Evolutionary conservation across 139 green algal genomes (phyloP).

Genomic region (Raphidocelis subcapitata): DNA sequence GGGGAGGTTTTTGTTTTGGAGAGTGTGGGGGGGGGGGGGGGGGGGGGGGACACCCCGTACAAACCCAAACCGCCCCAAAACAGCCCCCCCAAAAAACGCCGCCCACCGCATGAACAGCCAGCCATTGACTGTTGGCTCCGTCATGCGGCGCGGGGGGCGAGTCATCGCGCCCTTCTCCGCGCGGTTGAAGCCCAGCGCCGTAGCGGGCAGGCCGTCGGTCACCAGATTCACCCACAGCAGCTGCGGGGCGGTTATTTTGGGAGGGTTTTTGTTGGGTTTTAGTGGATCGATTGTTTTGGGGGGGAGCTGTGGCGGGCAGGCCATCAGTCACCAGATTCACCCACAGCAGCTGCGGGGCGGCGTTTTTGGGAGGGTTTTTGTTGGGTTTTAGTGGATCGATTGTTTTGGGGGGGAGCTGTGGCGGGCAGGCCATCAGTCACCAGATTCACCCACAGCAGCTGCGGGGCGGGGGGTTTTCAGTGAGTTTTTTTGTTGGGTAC

Average conservation of each 20-base stretch:
- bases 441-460: conserved; percentile 97
- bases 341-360: conserved; percentile 86
- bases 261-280: conserved; percentile 46
- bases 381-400: not conserved
- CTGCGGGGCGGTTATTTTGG: conserved; percentile 58
- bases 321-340: conserved; percentile 98
- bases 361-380: conserved; percentile 57
- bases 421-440: conserved; percentile 96
- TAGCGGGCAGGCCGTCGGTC: conserved; percentile 94
- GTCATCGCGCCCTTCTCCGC: conserved; percentile 89
- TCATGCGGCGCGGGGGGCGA: conserved; percentile 36
- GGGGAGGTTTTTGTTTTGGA: not conserved
- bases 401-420: too few species aligned
- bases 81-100: not conserved
- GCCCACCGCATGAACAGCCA: conserved; percentile 84
- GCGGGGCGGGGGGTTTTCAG: conserved; percentile 47
- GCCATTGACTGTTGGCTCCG: conserved; percentile 85
- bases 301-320: conserved; percentile 93
- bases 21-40: not conserved
- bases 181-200: conserved; percentile 95
- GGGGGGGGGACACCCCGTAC: too few species aligned
- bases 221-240: conserved; percentile 98
- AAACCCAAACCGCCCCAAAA: too few species aligned
- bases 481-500: conserved; percentile 43
- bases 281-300: too few species aligned